These are phyloP conservation scores for Pyrenophora tritici-repentis DNA, from an alignment of 2,329 filamentous ascomycete species.

Conservation along the genomic window DNA sequence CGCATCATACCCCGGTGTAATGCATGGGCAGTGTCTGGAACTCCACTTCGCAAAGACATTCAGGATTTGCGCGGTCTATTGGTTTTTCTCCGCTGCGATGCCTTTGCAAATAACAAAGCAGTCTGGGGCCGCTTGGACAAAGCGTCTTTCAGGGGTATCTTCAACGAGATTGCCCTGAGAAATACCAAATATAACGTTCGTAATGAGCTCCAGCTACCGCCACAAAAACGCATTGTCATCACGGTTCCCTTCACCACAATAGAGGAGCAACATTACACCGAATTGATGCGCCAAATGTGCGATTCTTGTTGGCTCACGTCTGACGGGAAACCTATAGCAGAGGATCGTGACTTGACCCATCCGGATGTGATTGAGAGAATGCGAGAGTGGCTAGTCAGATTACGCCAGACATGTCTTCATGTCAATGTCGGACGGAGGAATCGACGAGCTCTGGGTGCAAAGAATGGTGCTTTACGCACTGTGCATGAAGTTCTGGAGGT, in stretches of 20 bases:
- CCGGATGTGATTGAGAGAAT: constrained; percentile 67
- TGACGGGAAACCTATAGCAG: constrained; percentile 64
- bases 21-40: constrained; percentile 91
- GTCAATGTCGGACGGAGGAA: constrained; percentile 77
- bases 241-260: constrained; percentile 88
- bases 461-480: constrained; percentile 73
- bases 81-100: constrained; percentile 78
- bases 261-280: constrained; percentile 86
- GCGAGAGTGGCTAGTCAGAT: constrained; percentile 75
- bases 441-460: constrained; percentile 64
- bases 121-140: constrained; percentile 75
- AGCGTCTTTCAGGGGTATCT: constrained; percentile 68
- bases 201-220: constrained; percentile 76
- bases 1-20: constrained; percentile 80
- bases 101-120: constrained; percentile 67
- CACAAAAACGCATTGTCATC: constrained; percentile 84
- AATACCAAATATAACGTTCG: constrained; percentile 85
- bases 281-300: constrained; percentile 76
- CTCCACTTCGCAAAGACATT: constrained; percentile 80
- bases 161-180: constrained; percentile 73
- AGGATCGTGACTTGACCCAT: constrained; percentile 69
- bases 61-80: constrained; percentile 80
- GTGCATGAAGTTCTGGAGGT: constrained; percentile 84
- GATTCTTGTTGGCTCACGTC: constrained; percentile 68
- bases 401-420: constrained; percentile 84